These are phyloP conservation scores for Penicillium sp. DNA, from an alignment of 2,329 filamentous ascomycete genomes.

Conservation along the genomic window DNA sequence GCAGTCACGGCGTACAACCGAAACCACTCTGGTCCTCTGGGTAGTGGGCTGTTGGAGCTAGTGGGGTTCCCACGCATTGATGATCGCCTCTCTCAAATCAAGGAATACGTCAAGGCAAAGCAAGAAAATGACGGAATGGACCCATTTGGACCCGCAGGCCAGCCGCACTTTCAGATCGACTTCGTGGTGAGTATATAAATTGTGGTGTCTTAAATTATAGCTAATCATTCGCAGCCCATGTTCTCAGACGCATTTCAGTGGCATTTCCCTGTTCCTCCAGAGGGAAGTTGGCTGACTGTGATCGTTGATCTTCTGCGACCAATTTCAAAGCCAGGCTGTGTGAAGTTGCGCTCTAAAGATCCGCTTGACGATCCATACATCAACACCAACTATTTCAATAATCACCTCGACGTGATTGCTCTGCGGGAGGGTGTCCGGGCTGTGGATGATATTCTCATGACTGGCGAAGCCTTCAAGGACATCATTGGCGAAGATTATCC, in stretches of 20 bases:
- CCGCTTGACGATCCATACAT: constrained; percentile 38
- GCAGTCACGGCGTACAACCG: constrained; percentile 38
- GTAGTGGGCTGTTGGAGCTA: constrained; percentile 14
- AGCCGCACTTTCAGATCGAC: constrained; percentile 63
- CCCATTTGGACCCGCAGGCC: constrained; percentile 56
- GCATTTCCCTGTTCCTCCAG: constrained; percentile 43
- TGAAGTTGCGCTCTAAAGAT: constrained; percentile 42
- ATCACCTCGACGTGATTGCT: constrained; percentile 54
- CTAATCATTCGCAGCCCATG: constrained; percentile 38
- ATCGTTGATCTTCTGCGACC: constrained; percentile 53
- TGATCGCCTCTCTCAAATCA: constrained; percentile 44
- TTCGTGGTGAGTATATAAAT: constrained; percentile 48
- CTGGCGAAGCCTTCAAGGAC: constrained; percentile 54
- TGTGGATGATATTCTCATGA: constrained; percentile 54
- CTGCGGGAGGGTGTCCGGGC: constrained; percentile 59
- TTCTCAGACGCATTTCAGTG: constrained; percentile 54
- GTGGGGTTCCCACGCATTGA: constrained; percentile 19
- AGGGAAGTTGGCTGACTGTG: constrained; percentile 56
- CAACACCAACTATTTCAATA: constrained; percentile 49
- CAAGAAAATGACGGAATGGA: constrained; percentile 45
- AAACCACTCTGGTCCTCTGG: constrained; percentile 40
- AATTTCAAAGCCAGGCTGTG: constrained; percentile 44
- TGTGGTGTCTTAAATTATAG: too few relatives aligned
- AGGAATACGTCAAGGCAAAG: constrained; percentile 48
- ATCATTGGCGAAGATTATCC: constrained; percentile 50